Evolutionary conservation across 2,329 filamentous ascomycete species (phyloP), one percentile per base, ranked within the genome.

Genomic region (Diaporthe aspalathi): DNA sequence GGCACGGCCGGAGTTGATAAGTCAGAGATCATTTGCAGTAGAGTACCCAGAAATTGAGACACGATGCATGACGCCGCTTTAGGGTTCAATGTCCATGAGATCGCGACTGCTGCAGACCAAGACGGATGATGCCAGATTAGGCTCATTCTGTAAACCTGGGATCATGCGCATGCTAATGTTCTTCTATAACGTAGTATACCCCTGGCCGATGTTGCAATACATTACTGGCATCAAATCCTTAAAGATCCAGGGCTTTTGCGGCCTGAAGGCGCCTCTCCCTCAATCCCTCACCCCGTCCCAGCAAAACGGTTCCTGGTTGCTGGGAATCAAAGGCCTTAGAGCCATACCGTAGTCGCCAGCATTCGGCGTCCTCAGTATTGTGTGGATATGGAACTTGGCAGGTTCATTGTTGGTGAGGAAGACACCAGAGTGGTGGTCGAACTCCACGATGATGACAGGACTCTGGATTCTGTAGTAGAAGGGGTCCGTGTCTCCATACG

Each of bases 401-500:
- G 93, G 93, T 79, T 93, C 88, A 63, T 84, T 84, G 77, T 95
- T 95, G 1, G 86, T 90, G 76, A 95, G 79, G 75, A 94, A 95
- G 0, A 95, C 93, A 0, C 93, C 92, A 0, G 90, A 93, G 79
- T 95, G 93, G 77, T 94, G 92, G 76, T 95, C 93, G 76, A 95
- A 93, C 84, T 95, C 93, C 66, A 92, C 83, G 2, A 95, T 83
- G 0, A 94, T 84, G 0, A 95, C 92, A 0, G 92, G 92, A 74
- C 89, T 94, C 80, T 95, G 93, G 4, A 95, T 87, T 0, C 93
- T 86, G 76, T 91, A 95, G 80, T 95, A 95, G 76, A 93, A 95
- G 0, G 93, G 84, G 78, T 94, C 92, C 0, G 88, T 81, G 66
- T 93, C 85, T 0, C 85, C 88, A 72, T 83, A 92, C 0, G 88